A percentile compares a stretch with the other conserved stretches of the same genome.
phyloP scores from a whole-genome alignment of 225 moss, liverwort and hornwort genomes.

The Physcomitrellopsis africana region DNA sequence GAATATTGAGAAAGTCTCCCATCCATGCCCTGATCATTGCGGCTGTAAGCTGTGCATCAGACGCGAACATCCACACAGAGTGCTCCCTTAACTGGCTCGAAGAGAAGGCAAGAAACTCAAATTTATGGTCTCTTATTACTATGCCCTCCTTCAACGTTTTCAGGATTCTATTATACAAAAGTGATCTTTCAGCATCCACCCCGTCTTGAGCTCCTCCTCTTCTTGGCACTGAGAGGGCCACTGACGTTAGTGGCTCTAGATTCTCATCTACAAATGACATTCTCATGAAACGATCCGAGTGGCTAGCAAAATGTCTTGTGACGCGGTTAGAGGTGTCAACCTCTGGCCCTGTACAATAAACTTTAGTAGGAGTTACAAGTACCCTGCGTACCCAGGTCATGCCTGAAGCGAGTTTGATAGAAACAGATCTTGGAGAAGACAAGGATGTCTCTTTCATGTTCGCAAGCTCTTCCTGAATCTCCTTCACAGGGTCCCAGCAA shows the following conservation, averaged over 20 bases:
- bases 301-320: constrained; percentile 47
- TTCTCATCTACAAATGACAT: constrained; percentile 92
- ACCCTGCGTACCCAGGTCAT: constrained; percentile 64
- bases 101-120: constrained; percentile 90
- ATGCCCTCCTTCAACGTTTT: constrained; percentile 67
- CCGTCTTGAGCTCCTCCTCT: constrained; percentile 49
- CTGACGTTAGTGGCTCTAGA: constrained; percentile 47
- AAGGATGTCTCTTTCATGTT: constrained; percentile 21
- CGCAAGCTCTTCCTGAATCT: constrained; percentile 32
- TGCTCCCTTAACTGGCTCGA: constrained; percentile 84
- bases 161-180: constrained; percentile 64
- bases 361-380: constrained; percentile 80
- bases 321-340: constrained; percentile 81
- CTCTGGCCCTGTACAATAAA: constrained; percentile 79
- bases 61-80: constrained; percentile 93
- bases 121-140: constrained; percentile 55
- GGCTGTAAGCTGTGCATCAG: constrained; percentile 37
- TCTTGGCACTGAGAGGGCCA: constrained; percentile 54
- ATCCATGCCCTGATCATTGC: constrained; percentile 74
- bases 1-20: constrained; percentile 84
- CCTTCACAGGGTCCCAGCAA: constrained; percentile 51
- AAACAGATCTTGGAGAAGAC: constrained; percentile 16
- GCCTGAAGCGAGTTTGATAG: constrained; percentile 49
- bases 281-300: constrained; percentile 70
- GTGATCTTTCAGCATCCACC: constrained; percentile 44